Evolutionary conservation across 495 filamentous ascomycete genomes (phyloP), one percentile per base, ranked within the genome.

Genomic region (Achaetomiella virescens): DNA sequence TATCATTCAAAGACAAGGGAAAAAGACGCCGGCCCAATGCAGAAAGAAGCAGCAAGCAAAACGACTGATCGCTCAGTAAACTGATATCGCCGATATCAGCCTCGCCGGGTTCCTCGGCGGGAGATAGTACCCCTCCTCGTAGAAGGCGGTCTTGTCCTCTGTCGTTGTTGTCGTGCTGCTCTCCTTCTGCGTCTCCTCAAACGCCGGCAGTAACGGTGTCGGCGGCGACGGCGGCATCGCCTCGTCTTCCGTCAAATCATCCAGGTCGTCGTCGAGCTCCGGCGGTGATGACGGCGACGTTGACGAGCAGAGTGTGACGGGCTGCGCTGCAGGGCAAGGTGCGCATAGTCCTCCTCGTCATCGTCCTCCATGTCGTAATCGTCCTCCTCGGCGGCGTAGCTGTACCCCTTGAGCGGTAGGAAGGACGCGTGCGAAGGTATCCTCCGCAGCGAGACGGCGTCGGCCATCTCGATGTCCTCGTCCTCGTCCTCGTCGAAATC

Each of bases 141-240:
- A 82, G 61, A 83, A 79, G 55, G 73, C 69, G 54, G 70, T 65
- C 54, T 75, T 75, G 62, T 77, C 72, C 48, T 72, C 72, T 56
- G 58, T 57, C 45, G 61, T 50, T 47, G 58, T 47, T 45, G 54
- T 6, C 24, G 54, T 45, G 47, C 22, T 40, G 59, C 60, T 59
- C 45, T 57, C 55, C 50, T 70, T 70, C 43, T 68, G 48, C 33
- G 47, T 65, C 70, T 82, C 81, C 37, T 84, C 77, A 66, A 92
- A 89, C 36, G 83, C 74, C 58, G 86, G 80, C 50, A 90, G 75
- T 33, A 72, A 57, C 54, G 85, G 70, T 2, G 82, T 77, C 5
- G 86, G 86, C 45, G 92, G 91, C 51, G 92, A 95, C n/a, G 87
- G 84, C 31, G 91, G 91, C 78, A 89, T 87, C 27, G 82, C 77